Conservation (phyloP, 495 filamentous ascomycete species). For the Podospora sp. region DNA sequence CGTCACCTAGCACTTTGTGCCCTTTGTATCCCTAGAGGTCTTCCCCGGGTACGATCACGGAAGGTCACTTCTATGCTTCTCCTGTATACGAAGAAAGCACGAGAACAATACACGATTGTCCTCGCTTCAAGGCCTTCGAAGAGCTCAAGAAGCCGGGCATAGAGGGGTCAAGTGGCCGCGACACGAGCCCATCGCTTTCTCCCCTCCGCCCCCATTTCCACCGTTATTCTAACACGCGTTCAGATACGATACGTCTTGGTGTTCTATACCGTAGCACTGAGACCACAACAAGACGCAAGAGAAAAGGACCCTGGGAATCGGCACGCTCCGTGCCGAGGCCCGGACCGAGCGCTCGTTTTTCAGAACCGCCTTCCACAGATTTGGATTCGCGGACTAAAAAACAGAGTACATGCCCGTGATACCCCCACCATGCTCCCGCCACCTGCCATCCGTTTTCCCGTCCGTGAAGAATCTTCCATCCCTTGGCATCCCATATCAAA, state of each 20-base stretch:
- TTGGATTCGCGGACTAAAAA: slow-evolving; percentile 57
- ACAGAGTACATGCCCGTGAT: slow-evolving; percentile 49
- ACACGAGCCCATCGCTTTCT: background rate
- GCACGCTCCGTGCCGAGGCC: slow-evolving; percentile 28
- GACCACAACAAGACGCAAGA: slow-evolving; percentile 55
- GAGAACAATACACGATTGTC: no score
- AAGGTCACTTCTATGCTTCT: no score
- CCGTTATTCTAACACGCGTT: slow-evolving; percentile 38
- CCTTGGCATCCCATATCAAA: background rate
- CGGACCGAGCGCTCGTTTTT: slow-evolving; percentile 47
- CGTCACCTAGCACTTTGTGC: no score
- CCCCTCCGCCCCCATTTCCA: background rate
- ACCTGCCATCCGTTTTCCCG: background rate
- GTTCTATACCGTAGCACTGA: slow-evolving; percentile 47
- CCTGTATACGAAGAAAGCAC: background rate
- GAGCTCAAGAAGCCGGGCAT: no score
- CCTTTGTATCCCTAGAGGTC: no score
- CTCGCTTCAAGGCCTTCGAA: no score
- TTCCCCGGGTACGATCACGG: no score
- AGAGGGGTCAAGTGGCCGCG: no score
- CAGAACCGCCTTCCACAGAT: slow-evolving; percentile 54
- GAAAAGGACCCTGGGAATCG: slow-evolving; percentile 36
- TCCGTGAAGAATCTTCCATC: background rate
- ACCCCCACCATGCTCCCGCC: background rate
- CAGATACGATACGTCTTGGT: slow-evolving; percentile 58